Conservation (phyloP, 2,329 filamentous ascomycete genomes). For the Colletotrichum navitas region DNA sequence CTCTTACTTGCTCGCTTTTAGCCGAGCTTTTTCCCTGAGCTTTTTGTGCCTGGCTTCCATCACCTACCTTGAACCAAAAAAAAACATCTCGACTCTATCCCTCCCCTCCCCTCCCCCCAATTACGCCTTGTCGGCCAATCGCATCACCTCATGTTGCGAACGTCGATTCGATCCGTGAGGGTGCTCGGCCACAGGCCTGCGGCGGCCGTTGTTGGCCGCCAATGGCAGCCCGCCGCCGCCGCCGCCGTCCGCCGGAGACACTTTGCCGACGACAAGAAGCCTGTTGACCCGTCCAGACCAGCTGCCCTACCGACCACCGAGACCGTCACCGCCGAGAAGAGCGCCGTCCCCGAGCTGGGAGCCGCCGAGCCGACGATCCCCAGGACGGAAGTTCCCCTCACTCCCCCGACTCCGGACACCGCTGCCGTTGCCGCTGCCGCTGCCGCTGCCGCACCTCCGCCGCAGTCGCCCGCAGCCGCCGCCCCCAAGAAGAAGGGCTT, state of each 20-base stretch:
- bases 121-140: conserved; percentile 56
- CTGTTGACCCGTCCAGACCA: conserved; percentile 61
- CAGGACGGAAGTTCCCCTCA: conserved; percentile 54
- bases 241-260: conserved; percentile 57
- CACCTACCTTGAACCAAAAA: conserved; percentile 44
- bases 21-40: conserved; percentile 60
- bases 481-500: conserved; percentile 72
- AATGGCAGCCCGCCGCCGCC: conserved; percentile 62
- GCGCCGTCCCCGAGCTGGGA: conserved; percentile 55
- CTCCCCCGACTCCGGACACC: conserved; percentile 51
- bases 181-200: conserved; percentile 67
- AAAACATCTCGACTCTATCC: conserved; percentile 46
- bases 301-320: conserved; percentile 67
- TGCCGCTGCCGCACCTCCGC: conserved; percentile 52
- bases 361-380: conserved; percentile 55
- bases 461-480: conserved; percentile 53
- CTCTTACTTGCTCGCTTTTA: conserved; percentile 48
- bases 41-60: conserved; percentile 52
- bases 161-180: conserved; percentile 75
- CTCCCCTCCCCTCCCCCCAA: conserved; percentile 39
- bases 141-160: conserved; percentile 75
- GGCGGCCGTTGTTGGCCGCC: conserved; percentile 65
- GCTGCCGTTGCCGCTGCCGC: conserved; percentile 46
- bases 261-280: conserved; percentile 68
- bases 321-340: conserved; percentile 63